phyloP scores from a whole-genome alignment of 2,329 filamentous ascomycete species.

The Amphichorda felina region DNA sequence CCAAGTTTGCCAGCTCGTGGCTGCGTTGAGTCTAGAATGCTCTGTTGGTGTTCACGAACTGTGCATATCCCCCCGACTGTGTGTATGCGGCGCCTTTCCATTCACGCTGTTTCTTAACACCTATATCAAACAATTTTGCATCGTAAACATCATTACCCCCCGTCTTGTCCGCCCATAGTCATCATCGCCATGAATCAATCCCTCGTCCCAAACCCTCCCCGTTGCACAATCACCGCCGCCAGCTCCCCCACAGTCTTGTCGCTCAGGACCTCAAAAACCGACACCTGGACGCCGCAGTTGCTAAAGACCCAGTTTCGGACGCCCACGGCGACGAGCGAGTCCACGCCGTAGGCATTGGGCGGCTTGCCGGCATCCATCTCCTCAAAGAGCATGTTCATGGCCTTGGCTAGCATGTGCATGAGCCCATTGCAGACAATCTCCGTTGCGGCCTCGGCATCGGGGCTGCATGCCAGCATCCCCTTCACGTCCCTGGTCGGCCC shows the following conservation, averaged over 20 bases:
- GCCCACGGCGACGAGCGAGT: constrained; percentile 40
- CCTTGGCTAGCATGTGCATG: constrained; percentile 26
- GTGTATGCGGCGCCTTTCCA: too few relatives aligned
- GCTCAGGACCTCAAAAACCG: constrained; percentile 37
- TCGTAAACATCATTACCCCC: too few relatives aligned
- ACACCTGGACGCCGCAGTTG: constrained; percentile 29
- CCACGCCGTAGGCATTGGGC: constrained; percentile 35
- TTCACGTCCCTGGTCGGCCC: constrained; percentile 13
- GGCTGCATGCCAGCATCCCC: constrained; percentile 17
- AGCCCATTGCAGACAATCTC: constrained; percentile 23
- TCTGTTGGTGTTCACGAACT: too few relatives aligned
- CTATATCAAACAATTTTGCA: too few relatives aligned
- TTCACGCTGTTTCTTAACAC: too few relatives aligned
- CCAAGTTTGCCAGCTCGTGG: too few relatives aligned
- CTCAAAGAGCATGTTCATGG: constrained; percentile 29
- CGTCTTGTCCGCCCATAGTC: neutral
- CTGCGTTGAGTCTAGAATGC: too few relatives aligned
- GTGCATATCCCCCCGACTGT: too few relatives aligned
- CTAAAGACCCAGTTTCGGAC: constrained; percentile 37
- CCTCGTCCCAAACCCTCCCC: constrained; percentile 13
- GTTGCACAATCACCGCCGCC: constrained; percentile 20
- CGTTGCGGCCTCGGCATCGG: constrained; percentile 14
- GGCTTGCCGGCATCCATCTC: constrained; percentile 29
- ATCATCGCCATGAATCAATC: neutral
- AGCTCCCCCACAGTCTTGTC: constrained; percentile 26